phyloP scores from a whole-genome alignment of 345 rosid species.

The Rhodamnia argentea region DNA sequence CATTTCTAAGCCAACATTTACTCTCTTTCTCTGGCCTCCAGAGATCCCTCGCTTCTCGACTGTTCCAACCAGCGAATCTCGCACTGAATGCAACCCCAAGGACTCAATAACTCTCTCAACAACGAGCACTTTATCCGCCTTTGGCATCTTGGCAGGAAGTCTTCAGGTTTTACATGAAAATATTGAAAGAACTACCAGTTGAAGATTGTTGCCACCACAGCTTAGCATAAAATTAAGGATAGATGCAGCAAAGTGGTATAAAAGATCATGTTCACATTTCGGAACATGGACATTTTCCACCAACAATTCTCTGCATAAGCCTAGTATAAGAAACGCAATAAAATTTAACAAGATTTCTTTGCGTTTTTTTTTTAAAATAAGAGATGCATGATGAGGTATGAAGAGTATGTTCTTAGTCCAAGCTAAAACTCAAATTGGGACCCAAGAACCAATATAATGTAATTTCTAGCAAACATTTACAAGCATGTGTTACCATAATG shows the following conservation, averaged over 20 bases:
- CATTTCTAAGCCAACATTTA: conserved; percentile 94
- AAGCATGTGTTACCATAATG: background rate
- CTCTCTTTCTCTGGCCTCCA: conserved; percentile 95
- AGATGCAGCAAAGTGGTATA: background rate
- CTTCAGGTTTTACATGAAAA: conserved; percentile 18
- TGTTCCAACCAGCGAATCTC: conserved; percentile 85
- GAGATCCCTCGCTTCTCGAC: conserved; percentile 94
- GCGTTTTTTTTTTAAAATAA: background rate
- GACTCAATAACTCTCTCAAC: conserved; percentile 90
- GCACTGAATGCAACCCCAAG: conserved; percentile 73
- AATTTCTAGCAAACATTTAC: background rate
- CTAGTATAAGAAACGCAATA: background rate
- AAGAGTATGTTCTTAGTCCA: background rate
- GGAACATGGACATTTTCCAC: background rate
- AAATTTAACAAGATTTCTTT: background rate
- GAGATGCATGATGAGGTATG: background rate
- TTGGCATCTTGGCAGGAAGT: conserved; percentile 48
- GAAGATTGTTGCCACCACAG: background rate
- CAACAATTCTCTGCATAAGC: background rate
- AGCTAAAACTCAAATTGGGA: background rate
- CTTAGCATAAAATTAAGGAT: background rate
- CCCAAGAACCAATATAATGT: background rate
- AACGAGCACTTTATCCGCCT: conserved; percentile 74
- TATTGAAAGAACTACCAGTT: background rate
- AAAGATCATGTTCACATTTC: background rate